Evolutionary conservation across 2,329 filamentous ascomycete species (phyloP).

Genomic region (Sphaerulina musiva): DNA sequence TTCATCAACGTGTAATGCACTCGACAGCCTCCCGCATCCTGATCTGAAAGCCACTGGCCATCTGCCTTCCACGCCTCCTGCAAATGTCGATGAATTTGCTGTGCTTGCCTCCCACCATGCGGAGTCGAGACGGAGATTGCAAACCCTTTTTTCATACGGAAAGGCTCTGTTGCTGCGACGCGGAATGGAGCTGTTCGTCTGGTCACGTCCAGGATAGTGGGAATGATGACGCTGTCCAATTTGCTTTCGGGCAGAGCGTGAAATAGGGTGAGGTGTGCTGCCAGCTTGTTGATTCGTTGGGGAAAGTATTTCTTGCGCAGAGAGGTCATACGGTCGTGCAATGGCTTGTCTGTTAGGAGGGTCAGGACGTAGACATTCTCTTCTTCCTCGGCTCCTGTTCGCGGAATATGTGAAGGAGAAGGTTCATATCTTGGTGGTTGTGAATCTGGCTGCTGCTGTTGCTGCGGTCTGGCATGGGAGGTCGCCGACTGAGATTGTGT

Average conservation of each 20-base stretch:
- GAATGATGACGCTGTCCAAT: slow-evolving; percentile 33
- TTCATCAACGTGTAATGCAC: slow-evolving; percentile 46
- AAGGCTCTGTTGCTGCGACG: slow-evolving; percentile 36
- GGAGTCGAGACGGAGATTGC: slow-evolving; percentile 35
- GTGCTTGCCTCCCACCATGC: slow-evolving; percentile 27
- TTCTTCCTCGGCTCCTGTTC: slow-evolving; percentile 34
- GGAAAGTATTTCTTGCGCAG: slow-evolving; percentile 40
- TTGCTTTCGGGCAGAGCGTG: slow-evolving; percentile 41
- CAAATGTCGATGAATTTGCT: slow-evolving; percentile 35
- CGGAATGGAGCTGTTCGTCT: slow-evolving; percentile 33
- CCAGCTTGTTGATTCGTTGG: slow-evolving; percentile 38
- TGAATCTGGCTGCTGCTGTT: background rate
- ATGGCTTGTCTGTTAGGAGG: slow-evolving; percentile 35
- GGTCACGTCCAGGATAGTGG: slow-evolving; percentile 30
- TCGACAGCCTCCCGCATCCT: slow-evolving; percentile 37
- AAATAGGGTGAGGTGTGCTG: slow-evolving; percentile 43
- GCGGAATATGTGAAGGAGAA: slow-evolving; percentile 27
- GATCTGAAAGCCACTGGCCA: slow-evolving; percentile 37
- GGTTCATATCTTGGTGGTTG: background rate
- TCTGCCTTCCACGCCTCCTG: slow-evolving; percentile 34
- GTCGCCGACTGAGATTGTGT: background rate
- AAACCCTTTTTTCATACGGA: slow-evolving; percentile 39
- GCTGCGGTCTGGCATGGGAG: background rate
- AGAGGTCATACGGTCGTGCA: slow-evolving; percentile 37
- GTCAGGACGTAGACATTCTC: slow-evolving; percentile 41